Evolutionary conservation across 148 eudicot genomes (phyloP).

Genomic region (Spergularia marina): DNA sequence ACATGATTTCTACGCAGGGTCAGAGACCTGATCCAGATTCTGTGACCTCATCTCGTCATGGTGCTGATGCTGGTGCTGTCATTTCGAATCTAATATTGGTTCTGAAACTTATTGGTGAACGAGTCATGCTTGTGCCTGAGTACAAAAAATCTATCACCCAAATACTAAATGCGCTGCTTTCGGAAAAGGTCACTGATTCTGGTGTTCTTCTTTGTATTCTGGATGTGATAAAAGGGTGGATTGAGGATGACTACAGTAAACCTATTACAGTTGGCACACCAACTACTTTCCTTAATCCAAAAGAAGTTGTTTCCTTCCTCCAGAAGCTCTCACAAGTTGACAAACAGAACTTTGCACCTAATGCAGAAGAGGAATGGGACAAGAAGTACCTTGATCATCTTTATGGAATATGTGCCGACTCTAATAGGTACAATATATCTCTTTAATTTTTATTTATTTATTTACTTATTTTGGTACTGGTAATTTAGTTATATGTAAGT

Average conservation of each 20-base stretch:
- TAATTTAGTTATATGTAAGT: constrained; percentile 9
- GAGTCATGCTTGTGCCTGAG: constrained; percentile 84
- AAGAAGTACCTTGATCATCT: constrained; percentile 78
- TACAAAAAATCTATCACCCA: constrained; percentile 79
- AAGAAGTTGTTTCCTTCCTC: constrained; percentile 88
- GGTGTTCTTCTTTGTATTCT: constrained; percentile 89
- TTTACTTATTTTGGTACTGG: background rate
- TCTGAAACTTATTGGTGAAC: constrained; percentile 76
- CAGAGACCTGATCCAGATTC: constrained; percentile 87
- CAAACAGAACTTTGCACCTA: constrained; percentile 63
- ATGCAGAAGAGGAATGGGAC: constrained; percentile 85
- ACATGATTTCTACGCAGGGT: constrained; percentile 47
- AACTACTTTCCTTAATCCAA: constrained; percentile 58
- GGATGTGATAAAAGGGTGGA: constrained; percentile 86
- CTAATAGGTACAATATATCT: constrained; percentile 49
- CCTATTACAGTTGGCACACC: constrained; percentile 55
- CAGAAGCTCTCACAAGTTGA: constrained; percentile 97
- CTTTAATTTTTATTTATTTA: constrained; percentile 12
- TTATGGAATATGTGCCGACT: constrained; percentile 91
- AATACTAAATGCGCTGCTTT: constrained; percentile 68
- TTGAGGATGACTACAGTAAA: constrained; percentile 80
- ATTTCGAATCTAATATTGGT: constrained; percentile 78
- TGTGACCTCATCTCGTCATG: constrained; percentile 85
- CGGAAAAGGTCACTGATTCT: constrained; percentile 86
- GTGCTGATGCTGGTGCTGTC: constrained; percentile 76